Percentiles rank a stretch among this genome's conserved stretches.
phyloP scores from a whole-genome alignment of 805 yeast genomes.

The Alloascoidea africana region DNA sequence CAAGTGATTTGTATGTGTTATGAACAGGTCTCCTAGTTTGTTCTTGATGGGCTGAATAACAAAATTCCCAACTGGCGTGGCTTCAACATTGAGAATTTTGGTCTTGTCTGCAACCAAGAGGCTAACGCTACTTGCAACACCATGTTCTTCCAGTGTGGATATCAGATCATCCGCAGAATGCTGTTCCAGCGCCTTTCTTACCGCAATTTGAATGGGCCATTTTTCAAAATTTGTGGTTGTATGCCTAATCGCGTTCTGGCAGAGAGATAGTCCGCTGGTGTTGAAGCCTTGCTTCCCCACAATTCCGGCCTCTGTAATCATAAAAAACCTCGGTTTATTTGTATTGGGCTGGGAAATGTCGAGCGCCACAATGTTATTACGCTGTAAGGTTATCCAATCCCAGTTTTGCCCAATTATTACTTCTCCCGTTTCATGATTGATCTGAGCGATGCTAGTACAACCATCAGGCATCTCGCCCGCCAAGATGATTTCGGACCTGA shows the following conservation, averaged over 20 bases:
- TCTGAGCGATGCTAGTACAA: constrained; percentile 20
- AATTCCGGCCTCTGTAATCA: constrained; percentile 21
- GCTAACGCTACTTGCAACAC: constrained; percentile 11
- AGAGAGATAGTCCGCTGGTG: constrained; percentile 17
- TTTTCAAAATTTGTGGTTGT: constrained; percentile 3
- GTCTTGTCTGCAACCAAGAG: constrained; percentile 14
- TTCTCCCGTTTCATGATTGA: constrained; percentile 11
- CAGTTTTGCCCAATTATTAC: constrained; percentile 22
- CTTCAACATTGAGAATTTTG: constrained; percentile 11
- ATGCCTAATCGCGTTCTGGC: constrained; percentile 16
- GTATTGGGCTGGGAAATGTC: constrained; percentile 10
- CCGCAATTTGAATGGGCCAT: constrained; percentile 9
- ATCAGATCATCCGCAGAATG: constrained; percentile 9
- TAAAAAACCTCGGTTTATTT: constrained; percentile 14
- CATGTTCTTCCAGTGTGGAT: constrained; percentile 6
- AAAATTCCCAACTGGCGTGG: constrained; percentile 11
- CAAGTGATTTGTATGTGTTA: constrained; percentile 13
- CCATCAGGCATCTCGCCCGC: constrained; percentile 22
- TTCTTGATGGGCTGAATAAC: constrained; percentile 7
- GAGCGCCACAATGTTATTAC: constrained; percentile 14
- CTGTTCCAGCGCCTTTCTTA: constrained; percentile 9
- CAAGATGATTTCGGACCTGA: constrained; percentile 23
- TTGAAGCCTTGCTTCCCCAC: constrained; percentile 21
- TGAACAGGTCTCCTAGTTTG: constrained; percentile 7
- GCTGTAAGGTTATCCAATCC: constrained; percentile 23